Conservation (phyloP, 2,329 filamentous ascomycete species). For the Diaporthe vaccinii region DNA sequence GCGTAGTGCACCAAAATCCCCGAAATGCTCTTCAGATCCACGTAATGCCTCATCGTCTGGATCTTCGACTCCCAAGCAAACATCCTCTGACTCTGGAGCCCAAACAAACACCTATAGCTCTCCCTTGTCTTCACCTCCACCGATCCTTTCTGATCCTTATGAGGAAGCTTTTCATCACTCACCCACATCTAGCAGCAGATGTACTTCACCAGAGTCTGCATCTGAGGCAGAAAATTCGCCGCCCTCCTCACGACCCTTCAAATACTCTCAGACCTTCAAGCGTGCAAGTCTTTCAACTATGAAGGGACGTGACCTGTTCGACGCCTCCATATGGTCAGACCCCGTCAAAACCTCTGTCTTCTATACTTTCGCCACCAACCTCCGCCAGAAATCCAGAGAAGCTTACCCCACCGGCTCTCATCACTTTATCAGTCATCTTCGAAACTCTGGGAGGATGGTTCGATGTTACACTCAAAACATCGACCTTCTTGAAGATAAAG, state of each 20-base stretch:
- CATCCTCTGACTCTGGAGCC: slow-evolving; percentile 42
- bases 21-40: slow-evolving; percentile 2
- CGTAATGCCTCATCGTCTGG: slow-evolving; percentile 43
- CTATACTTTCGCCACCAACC: slow-evolving; percentile 78
- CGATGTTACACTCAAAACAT: slow-evolving; percentile 84
- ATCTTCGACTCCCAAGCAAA: slow-evolving; percentile 44
- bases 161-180: slow-evolving; percentile 50
- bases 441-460: slow-evolving; percentile 76
- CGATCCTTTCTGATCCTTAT: slow-evolving; percentile 65
- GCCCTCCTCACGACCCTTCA: slow-evolving; percentile 48
- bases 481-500: slow-evolving; percentile 79
- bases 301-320: slow-evolving; percentile 80
- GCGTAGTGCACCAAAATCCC: background rate
- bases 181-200: slow-evolving; percentile 55
- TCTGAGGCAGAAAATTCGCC: slow-evolving; percentile 54
- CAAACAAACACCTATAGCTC: slow-evolving; percentile 54
- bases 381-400: slow-evolving; percentile 74
- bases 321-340: slow-evolving; percentile 78
- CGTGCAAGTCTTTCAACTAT: slow-evolving; percentile 67
- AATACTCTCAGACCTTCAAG: slow-evolving; percentile 47
- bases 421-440: slow-evolving; percentile 76
- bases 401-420: slow-evolving; percentile 76
- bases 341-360: slow-evolving; percentile 78
- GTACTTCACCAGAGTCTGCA: slow-evolving; percentile 60
- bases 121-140: slow-evolving; percentile 70